Evolutionary conservation across 768 basidiomycete species (phyloP).

Genomic region (Pisolithus marmoratus): DNA sequence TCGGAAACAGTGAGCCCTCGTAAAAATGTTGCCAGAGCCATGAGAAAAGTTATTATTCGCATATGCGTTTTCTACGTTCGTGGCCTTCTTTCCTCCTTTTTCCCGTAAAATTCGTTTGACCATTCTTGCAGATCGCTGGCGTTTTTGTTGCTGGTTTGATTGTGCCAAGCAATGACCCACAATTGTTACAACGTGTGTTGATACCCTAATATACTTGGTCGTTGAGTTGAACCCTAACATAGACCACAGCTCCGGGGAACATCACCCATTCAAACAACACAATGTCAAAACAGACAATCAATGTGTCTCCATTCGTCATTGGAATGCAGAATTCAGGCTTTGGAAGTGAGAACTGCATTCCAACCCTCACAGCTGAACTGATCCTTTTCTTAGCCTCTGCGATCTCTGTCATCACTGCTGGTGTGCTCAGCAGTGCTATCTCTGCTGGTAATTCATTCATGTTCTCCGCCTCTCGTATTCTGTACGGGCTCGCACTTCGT

Average conservation of each 20-base stretch:
- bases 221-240: background rate
- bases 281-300: background rate
- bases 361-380: slow-evolving; percentile 15
- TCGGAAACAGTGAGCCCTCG: slow-evolving; percentile 76
- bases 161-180: slow-evolving; percentile 56
- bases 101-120: background rate
- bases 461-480: slow-evolving; percentile 43
- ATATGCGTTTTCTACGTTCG: slow-evolving; percentile 72
- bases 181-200: slow-evolving; percentile 37
- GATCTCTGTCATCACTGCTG: slow-evolving; percentile 60
- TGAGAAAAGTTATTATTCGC: slow-evolving; percentile 71
- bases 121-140: slow-evolving; percentile 49
- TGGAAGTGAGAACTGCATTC: slow-evolving; percentile 32
- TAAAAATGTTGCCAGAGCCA: slow-evolving; percentile 70
- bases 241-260: slow-evolving; percentile 34
- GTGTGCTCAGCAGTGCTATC: slow-evolving; percentile 65
- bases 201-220: background rate
- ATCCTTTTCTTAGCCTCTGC: slow-evolving; percentile 36
- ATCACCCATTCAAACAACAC: slow-evolving; percentile 48
- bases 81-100: background rate
- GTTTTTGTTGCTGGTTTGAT: slow-evolving; percentile 70
- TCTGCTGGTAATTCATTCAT: slow-evolving; percentile 64
- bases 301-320: slow-evolving; percentile 64
- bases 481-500: slow-evolving; percentile 38
- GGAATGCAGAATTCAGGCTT: slow-evolving; percentile 67